Conservation (phyloP, 2,329 filamentous ascomycete genomes). For the Xenoacremonium recifei region DNA sequence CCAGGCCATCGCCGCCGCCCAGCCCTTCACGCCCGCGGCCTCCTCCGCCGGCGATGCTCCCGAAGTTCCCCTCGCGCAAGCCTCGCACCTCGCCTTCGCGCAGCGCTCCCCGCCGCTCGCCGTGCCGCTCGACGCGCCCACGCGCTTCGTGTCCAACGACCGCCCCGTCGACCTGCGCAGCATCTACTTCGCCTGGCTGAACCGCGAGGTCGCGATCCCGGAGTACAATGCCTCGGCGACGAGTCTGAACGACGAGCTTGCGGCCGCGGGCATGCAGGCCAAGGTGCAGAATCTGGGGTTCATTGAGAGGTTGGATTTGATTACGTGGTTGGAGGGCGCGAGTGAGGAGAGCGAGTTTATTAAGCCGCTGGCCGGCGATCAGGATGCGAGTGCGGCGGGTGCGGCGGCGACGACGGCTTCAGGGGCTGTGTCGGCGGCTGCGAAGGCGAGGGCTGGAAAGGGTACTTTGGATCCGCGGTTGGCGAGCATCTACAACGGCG, state of each 20-base stretch:
- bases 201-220: slow-evolving; percentile 84
- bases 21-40: slow-evolving; percentile 70
- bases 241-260: slow-evolving; percentile 75
- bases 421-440: slow-evolving; percentile 41
- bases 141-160: slow-evolving; percentile 81
- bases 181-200: slow-evolving; percentile 95
- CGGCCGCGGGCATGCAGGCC: slow-evolving; percentile 56
- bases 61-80: slow-evolving; percentile 67
- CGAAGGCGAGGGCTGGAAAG: slow-evolving; percentile 55
- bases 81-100: slow-evolving; percentile 77
- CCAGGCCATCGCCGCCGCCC: slow-evolving; percentile 72
- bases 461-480: slow-evolving; percentile 75
- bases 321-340: slow-evolving; percentile 89
- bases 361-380: slow-evolving; percentile 72
- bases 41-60: slow-evolving; percentile 62
- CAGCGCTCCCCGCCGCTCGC: slow-evolving; percentile 51
- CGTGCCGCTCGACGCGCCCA: slow-evolving; percentile 69
- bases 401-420: slow-evolving; percentile 37
- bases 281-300: slow-evolving; percentile 87
- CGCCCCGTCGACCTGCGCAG: slow-evolving; percentile 81
- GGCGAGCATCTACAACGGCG: slow-evolving; percentile 85
- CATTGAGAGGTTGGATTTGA: slow-evolving; percentile 85
- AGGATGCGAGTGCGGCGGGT: slow-evolving; percentile 40
- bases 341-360: slow-evolving; percentile 92
- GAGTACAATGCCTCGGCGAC: slow-evolving; percentile 87